Base-by-base conservation (phyloP, 1,284 basidiomycete genomes). In the Trichosporon sp. region DNA sequence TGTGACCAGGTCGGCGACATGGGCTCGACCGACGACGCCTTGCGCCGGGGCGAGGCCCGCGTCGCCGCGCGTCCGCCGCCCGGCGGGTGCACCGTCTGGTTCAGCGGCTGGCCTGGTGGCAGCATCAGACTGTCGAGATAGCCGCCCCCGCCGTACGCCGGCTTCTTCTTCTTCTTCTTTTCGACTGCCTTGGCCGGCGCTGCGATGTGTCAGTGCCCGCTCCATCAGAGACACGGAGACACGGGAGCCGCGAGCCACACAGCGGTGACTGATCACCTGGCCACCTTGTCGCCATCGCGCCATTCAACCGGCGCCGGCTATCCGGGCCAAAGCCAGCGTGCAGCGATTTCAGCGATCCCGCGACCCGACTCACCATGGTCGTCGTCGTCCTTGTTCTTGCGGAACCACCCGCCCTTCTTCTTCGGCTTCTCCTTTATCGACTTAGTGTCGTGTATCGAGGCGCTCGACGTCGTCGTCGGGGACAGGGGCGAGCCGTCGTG, bases 81-180 rank as follows among this genome's bases (percentile, higher is more conserved):
- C 3, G 56, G 56, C 1, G 27, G 3, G 13, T n/a, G 29, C 29
- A 60, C 56, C 18, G 56, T 18, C 56, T 60, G 56, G 27, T 56
- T 56, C 15, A 60, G 29, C 27, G 56, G 27, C 56, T 60, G 56
- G 4, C 56, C 56, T 3, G 56, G 56, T 15, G 56, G 56, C 18
- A 60, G 29, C 56, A 60, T 60, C 56, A 60, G 29, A n/a, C 56
- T 60, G 56, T 60, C 56, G 18, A 60, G 56, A n/a, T 60, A 60
- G 29, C 56, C 56, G 27, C 53, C 53, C n/a, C 56, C 56, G 8
- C 56, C 15, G 13, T 60, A 60, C 3, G 56, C 18, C 1, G 56
- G 27, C 27, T 32, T 31, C 56, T 32, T 60, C 56, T 60, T 60
- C 56, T 60, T 60, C 29, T 31, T 31, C 56, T 60, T 60, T 31